phyloP scores from a whole-genome alignment of 2,329 filamentous ascomycete genomes.

The Graphilbum fragrans region DNA sequence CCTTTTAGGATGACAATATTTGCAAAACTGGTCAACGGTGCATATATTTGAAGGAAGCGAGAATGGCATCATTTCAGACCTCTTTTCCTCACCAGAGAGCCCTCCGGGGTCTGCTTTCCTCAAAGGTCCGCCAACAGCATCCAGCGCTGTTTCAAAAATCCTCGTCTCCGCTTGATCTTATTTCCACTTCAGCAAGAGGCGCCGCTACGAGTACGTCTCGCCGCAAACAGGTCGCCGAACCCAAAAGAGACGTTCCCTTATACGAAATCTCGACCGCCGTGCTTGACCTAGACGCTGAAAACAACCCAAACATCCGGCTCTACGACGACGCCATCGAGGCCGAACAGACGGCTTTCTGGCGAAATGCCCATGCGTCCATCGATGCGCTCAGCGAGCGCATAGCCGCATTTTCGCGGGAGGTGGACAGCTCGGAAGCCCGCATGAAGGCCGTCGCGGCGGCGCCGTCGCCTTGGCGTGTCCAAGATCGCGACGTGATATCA shows the following conservation, averaged over 20 bases:
- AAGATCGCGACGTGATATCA: conserved; percentile 29
- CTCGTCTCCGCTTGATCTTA: too few relatives aligned
- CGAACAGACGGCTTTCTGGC: conserved; percentile 18
- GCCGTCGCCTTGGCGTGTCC: conserved; percentile 25
- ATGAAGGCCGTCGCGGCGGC: background rate
- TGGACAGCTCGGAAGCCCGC: conserved; percentile 5
- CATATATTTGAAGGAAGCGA: too few relatives aligned
- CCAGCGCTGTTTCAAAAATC: too few relatives aligned
- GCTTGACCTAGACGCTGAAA: conserved; percentile 40
- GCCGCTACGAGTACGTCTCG: background rate
- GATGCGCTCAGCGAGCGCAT: conserved; percentile 16
- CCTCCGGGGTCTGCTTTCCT: too few relatives aligned
- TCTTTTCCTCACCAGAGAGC: too few relatives aligned
- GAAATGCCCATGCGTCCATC: conserved; percentile 5
- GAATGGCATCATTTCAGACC: too few relatives aligned
- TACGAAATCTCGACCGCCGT: conserved; percentile 29
- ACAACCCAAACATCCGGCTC: conserved; percentile 28
- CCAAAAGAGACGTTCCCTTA: conserved; percentile 7
- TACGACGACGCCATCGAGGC: conserved; percentile 24
- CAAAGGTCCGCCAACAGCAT: too few relatives aligned
- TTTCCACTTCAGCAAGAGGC: too few relatives aligned
- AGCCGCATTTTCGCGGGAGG: conserved; percentile 17
- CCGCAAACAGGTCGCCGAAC: background rate
- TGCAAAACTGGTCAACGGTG: too few relatives aligned
- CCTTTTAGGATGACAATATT: too few relatives aligned